Base-by-base conservation (phyloP, 305 asterid genomes). In the Salvia sclarea region DNA sequence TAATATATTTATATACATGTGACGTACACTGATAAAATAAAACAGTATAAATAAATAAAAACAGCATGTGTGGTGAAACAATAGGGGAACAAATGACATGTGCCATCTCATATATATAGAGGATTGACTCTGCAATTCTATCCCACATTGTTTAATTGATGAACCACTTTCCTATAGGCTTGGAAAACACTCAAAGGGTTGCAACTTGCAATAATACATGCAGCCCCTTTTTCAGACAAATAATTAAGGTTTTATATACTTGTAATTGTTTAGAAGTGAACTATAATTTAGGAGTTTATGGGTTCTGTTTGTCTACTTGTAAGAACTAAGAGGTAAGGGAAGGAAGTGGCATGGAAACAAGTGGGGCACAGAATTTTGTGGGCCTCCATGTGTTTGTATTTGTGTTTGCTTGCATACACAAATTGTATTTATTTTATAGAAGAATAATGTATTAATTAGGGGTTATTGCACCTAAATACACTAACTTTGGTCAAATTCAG, bases 231-330 rank as follows among this genome's bases (percentile, higher is more conserved):
- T 28, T 2, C 38, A 33, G 25, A 45, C 25, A 35, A 33, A n/a
- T 35, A 61, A 65, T 65, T 55, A 44, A 3, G 45, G 50, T 45
- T 28, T 22, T 21, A 37, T n/a, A 9, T 22, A 24, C 3, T 66
- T 14, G 1, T 13, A 40, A 43, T 62, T 21, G 30, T 44, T 56
- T 44, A 48, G 53, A 54, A 64, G 71, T 75, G 18, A 47, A 14
- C 68, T 69, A 43, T 60, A 66, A 60, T 71, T 70, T 70, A 59
- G 73, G 64, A 70, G 66, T 65, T 41, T 35, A 17, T 70, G 65
- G 71, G 67, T 72, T 73, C 68, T 57, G 54, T 73, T 78, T 78
- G 76, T 70, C 72, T 49, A 76, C 11, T 62, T 44, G 58, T 4
- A 11, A 30, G 61, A 61, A 53, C 44, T 13, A 56, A 69, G 45